Evolutionary conservation across 768 basidiomycete species (phyloP).

Genomic region (Saitozyma podzolica): DNA sequence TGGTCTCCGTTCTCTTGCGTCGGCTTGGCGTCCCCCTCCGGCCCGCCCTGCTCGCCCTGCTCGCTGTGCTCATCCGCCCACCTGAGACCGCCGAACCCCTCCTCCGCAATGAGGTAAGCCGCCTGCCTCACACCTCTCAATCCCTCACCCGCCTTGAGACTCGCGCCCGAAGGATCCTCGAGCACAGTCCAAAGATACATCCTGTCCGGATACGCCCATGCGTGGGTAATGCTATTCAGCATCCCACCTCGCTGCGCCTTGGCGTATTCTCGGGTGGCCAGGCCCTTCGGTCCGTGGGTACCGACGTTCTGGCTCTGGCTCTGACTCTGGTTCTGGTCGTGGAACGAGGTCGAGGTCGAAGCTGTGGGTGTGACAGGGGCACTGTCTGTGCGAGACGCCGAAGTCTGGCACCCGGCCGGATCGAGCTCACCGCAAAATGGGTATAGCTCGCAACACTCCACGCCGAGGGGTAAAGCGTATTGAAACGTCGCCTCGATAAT

Average conservation of each 20-base stretch:
- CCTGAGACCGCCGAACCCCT: slow-evolving; percentile 35
- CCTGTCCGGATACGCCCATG: slow-evolving; percentile 41
- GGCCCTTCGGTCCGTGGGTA: slow-evolving; percentile 5
- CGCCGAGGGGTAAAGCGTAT: slow-evolving; percentile 37
- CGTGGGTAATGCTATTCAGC: slow-evolving; percentile 21
- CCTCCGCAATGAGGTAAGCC: slow-evolving; percentile 38
- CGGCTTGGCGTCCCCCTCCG: not conserved
- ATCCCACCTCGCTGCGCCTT: slow-evolving; percentile 29
- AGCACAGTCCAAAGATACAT: slow-evolving; percentile 40
- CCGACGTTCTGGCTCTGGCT: not conserved
- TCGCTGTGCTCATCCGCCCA: slow-evolving; percentile 18
- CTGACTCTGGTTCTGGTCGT: not conserved
- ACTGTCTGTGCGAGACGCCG: slow-evolving; percentile 3
- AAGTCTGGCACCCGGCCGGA: slow-evolving; percentile 14
- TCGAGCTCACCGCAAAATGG: slow-evolving; percentile 39
- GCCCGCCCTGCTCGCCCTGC: not conserved
- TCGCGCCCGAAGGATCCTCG: slow-evolving; percentile 40
- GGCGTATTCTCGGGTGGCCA: slow-evolving; percentile 17
- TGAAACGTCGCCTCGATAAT: slow-evolving; percentile 49
- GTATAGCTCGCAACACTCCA: slow-evolving; percentile 30
- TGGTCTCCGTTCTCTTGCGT: not conserved
- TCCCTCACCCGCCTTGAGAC: slow-evolving; percentile 26
- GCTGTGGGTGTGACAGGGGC: not conserved
- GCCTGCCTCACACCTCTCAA: slow-evolving; percentile 22
- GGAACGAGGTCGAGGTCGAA: not conserved